phyloP scores from a whole-genome alignment of 257 asterid species.

The Ballota nigra region DNA sequence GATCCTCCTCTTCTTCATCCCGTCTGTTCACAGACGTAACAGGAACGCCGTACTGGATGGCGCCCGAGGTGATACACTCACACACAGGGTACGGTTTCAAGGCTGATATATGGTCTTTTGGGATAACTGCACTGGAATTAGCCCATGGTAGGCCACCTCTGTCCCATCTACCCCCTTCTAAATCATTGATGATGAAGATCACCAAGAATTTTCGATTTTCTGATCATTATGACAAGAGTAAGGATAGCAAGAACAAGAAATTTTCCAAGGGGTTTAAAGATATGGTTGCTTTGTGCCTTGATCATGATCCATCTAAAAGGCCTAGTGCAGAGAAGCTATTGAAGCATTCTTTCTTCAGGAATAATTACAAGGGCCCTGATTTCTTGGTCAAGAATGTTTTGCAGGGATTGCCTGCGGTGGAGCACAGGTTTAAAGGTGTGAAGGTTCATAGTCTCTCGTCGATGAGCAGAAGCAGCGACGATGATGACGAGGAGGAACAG shows the following conservation, averaged over 20 bases:
- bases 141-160: constrained; percentile 93
- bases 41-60: constrained; percentile 93
- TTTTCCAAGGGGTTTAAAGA: constrained; percentile 68
- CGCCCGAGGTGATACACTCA: constrained; percentile 81
- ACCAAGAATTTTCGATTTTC: constrained; percentile 70
- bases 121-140: constrained; percentile 76
- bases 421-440: constrained; percentile 41
- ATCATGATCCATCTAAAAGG: constrained; percentile 78
- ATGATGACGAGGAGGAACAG: constrained; percentile 30
- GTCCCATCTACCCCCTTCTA: constrained; percentile 75
- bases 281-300: constrained; percentile 78
- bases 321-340: constrained; percentile 68
- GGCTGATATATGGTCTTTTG: constrained; percentile 95
- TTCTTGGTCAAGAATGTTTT: constrained; percentile 61
- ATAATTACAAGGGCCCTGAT: constrained; percentile 47
- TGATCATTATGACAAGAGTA: constrained; percentile 59
- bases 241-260: constrained; percentile 48
- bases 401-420: constrained; percentile 67
- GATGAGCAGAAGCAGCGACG: neutral
- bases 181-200: constrained; percentile 74
- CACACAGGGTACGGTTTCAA: constrained; percentile 71
- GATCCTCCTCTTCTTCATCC: constrained; percentile 38
- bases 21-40: constrained; percentile 59
- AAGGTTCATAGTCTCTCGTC: neutral
- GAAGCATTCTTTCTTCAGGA: constrained; percentile 70